Evolutionary conservation across 2,329 filamentous ascomycete genomes (phyloP).

Genomic region (Intubia oerlemansii): DNA sequence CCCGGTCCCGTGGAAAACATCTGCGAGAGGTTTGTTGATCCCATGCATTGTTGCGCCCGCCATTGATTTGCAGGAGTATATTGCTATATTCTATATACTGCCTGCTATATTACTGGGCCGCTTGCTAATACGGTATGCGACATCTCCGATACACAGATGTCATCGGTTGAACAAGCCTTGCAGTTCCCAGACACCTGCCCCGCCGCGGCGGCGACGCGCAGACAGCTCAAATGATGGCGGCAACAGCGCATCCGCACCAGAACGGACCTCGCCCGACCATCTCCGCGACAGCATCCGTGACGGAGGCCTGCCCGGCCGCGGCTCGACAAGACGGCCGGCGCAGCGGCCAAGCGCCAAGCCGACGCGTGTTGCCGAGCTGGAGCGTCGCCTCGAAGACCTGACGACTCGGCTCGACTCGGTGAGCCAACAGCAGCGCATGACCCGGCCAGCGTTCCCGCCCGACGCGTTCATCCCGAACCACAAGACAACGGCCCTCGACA

Average conservation of each 20-base stretch:
- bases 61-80: neutral
- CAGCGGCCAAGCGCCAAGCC: conserved; percentile 14
- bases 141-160: neutral
- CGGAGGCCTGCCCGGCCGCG: too few species aligned
- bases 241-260: too few species aligned
- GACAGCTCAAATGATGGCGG: too few species aligned
- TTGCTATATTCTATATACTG: too few species aligned
- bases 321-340: too few species aligned
- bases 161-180: neutral
- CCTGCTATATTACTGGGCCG: too few species aligned
- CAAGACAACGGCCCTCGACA: too few species aligned
- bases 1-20: neutral
- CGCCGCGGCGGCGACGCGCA: neutral
- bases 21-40: neutral
- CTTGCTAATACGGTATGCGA: neutral
- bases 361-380: conserved; percentile 27
- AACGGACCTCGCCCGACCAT: too few species aligned
- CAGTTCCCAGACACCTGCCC: neutral
- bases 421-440: conserved; percentile 2
- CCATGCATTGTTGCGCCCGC: too few species aligned
- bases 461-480: too few species aligned
- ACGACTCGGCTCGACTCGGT: conserved; percentile 20
- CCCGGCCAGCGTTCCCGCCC: too few species aligned
- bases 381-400: conserved; percentile 26
- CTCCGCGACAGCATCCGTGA: too few species aligned